Base-by-base conservation (phyloP, 495 filamentous ascomycete species). In the Talaromyces ruber region DNA sequence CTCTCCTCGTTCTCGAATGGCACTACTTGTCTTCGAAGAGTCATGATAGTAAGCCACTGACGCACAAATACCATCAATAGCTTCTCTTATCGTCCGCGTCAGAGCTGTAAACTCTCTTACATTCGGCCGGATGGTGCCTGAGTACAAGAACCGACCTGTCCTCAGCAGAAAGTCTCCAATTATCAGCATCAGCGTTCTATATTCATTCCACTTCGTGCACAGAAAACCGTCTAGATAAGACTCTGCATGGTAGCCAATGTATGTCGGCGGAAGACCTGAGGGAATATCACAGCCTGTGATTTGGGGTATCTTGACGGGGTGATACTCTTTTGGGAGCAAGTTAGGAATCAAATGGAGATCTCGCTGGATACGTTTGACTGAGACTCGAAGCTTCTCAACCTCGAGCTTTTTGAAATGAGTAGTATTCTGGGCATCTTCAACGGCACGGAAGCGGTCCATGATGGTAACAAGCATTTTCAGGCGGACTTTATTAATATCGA, bases 361-460 rank as follows among this genome's bases (percentile, higher is more conserved):
- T 26, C 50, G 26, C 50, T 53, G 50, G 0, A 26, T 53, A 14
- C 25, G 50, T 16, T 53, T 53, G 22, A 53, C 60, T 63, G 63
- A 50, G 29, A 65, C 60, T 45, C 53, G 24, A 25, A 63, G 62
- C 12, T 60, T 63, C 22, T 51, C 57, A 29, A 63, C 62, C 1
- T 63, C 57, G 7, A 63, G 59, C 26, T 63, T 58, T 11, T 26
- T 52, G 39, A 51, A 53, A 25, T n/a, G 4, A 0, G 22, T 53
- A 12, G 5, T 28, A 53, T 1, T 53, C 6, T 21, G 21, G 24
- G 22, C 0, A 51, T 25, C 11, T 26, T 28, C 25, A 28, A 28
- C 4, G 4, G 50, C 25, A 53, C 50, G 50, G 21, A 53, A 53
- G 25, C 22, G 22, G 24, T 53, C 22, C 50, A 53, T 53, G 9